Base-by-base conservation (phyloP, 768 basidiomycete species). In the Naganishia kalamii region DNA sequence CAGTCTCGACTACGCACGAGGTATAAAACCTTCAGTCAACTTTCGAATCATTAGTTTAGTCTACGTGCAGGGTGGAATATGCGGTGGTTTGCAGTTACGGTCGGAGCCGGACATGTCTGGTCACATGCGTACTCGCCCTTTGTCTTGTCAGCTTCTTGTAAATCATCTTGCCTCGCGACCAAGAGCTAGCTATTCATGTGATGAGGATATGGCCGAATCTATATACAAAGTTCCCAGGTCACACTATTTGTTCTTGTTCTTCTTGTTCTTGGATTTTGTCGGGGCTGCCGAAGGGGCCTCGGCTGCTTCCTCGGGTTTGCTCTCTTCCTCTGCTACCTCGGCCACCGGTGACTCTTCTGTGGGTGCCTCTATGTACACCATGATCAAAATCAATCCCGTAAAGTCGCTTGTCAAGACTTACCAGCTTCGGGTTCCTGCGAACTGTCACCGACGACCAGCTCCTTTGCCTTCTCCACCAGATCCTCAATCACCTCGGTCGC, bases 381-480 rank as follows among this genome's bases (percentile, higher is more conserved):
- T 30, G 13, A 52, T 52, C 51, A 30, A 17, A 7, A 13, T 19
- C 48, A 50, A 30, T 12, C 12, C 21, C 21, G 29, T 2, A 50
- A 11, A 11, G 8, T 15, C 7, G n/a, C 11, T 11, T 41, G 12
- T 17, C 21, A 46, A 25, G n/a, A 25, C 60, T 47, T 41, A 46
- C 60, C 60, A 6, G 43, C 23, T 17, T 29, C 54, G 32, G 37
- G 23, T 23, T 61, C 60, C 19, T 27, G 5, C 10, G 60, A 12
- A 46, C 25, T 29, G 4, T 44, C 47, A 15, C 67, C 70, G 21
- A 78, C 73, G 13, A 70, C 70, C 62, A 78, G 51, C 21, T 76
- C 77, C 64, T 76, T 74, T 33, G 74, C 72, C 62, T 75, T 74
- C 29, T 77, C 76, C 23, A 73, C 76, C 7, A 74, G 49, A 15